These are phyloP conservation scores for Penicillium salamii DNA, from an alignment of 495 filamentous ascomycete species.

Conservation along the genomic window DNA sequence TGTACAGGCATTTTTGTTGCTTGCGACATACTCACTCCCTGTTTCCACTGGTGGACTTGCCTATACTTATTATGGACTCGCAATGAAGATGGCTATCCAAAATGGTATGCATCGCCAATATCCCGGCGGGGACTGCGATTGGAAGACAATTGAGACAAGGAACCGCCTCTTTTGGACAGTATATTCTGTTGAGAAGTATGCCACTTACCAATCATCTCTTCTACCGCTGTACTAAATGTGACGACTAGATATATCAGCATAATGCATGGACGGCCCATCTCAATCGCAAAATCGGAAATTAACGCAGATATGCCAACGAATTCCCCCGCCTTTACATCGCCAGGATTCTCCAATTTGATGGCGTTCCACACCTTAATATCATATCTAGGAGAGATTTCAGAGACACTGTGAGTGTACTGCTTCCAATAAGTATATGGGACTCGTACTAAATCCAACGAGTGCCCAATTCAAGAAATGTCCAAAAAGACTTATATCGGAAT, in stretches of 20 bases:
- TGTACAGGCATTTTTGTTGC: slow-evolving; percentile 46
- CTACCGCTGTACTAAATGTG: not conserved
- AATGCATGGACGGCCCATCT: slow-evolving; percentile 43
- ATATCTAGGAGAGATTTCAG: slow-evolving; percentile 38
- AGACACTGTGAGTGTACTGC: slow-evolving; percentile 34
- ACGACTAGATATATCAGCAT: slow-evolving; percentile 30
- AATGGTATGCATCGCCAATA: slow-evolving; percentile 52
- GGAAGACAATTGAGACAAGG: slow-evolving; percentile 36
- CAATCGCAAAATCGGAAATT: slow-evolving; percentile 38
- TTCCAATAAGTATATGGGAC: too few relatives aligned
- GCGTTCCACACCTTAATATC: slow-evolving; percentile 39
- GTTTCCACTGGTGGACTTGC: slow-evolving; percentile 45
- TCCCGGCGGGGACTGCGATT: slow-evolving; percentile 31
- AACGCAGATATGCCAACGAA: slow-evolving; percentile 42
- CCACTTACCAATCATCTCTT: not conserved
- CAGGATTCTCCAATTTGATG: slow-evolving; percentile 41
- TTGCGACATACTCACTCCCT: slow-evolving; percentile 44
- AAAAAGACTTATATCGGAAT: slow-evolving; percentile 33
- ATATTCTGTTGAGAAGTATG: slow-evolving; percentile 45
- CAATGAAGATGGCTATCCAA: slow-evolving; percentile 49
- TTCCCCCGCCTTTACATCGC: slow-evolving; percentile 28
- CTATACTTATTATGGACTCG: slow-evolving; percentile 47
- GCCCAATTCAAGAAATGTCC: slow-evolving; percentile 34
- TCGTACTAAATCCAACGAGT: slow-evolving; percentile 1
- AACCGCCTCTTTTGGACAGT: slow-evolving; percentile 49